Conservation (phyloP, 2,329 filamentous ascomycete species). For the Dothideomycetes sp. region DNA sequence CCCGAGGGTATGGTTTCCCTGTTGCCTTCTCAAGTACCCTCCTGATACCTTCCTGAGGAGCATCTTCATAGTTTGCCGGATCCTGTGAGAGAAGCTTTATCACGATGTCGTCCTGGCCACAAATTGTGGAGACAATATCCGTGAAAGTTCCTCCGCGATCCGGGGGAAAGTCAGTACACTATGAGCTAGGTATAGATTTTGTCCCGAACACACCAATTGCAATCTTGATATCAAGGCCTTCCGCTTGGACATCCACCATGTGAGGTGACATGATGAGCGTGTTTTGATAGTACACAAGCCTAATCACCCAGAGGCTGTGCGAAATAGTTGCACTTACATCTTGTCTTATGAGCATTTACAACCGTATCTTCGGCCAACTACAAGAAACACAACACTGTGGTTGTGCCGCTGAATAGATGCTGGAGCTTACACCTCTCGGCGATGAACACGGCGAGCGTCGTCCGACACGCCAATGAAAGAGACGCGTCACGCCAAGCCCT, state of each 20-base stretch:
- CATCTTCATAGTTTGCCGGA: conserved; percentile 20
- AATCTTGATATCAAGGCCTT: conserved; percentile 8
- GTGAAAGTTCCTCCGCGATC: conserved; percentile 22
- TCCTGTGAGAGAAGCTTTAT: conserved; percentile 21
- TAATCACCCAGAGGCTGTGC: background rate
- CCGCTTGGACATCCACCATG: background rate
- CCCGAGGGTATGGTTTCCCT: conserved; percentile 13
- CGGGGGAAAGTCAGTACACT: too few species aligned
- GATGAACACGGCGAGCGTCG: background rate
- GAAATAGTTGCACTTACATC: background rate
- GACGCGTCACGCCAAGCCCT: background rate
- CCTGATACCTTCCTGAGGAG: conserved; percentile 22
- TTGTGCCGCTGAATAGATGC: too few species aligned
- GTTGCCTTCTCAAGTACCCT: conserved; percentile 18
- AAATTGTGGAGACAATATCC: conserved; percentile 15
- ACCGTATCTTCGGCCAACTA: too few species aligned
- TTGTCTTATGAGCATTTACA: background rate
- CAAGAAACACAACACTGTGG: too few species aligned
- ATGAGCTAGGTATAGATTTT: too few species aligned
- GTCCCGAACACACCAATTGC: too few species aligned
- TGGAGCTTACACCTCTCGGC: too few species aligned
- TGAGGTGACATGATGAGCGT: background rate
- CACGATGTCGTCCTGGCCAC: conserved; percentile 17
- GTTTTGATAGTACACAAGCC: background rate
- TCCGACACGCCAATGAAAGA: background rate